A percentile compares a stretch with the other conserved stretches of the same genome.
Evolutionary conservation across 331 rosid species (phyloP).

Genomic region (Acacia concinna): DNA sequence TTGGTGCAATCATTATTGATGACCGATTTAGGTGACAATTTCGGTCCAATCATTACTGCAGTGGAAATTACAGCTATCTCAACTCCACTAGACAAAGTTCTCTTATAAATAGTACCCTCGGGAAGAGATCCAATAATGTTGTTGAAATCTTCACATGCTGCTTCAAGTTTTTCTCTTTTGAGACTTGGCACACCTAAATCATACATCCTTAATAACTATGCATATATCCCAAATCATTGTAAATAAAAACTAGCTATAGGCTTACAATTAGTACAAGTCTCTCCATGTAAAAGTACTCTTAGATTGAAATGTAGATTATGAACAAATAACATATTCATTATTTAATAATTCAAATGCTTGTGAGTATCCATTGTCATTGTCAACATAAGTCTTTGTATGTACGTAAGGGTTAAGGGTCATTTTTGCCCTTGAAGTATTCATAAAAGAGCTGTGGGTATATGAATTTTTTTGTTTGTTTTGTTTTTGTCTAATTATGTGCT

Average conservation of each 20-base stretch:
- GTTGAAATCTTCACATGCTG: conserved; percentile 95
- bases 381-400: not conserved
- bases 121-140: conserved; percentile 69
- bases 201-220: conserved; percentile 15
- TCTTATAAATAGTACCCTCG: conserved; percentile 72
- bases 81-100: conserved; percentile 90
- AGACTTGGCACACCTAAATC: conserved; percentile 90
- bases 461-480: too few species aligned
- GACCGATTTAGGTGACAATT: too few species aligned
- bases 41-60: too few species aligned
- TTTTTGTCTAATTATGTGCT: too few species aligned
- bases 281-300: not conserved
- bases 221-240: not conserved
- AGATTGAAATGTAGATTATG: not conserved
- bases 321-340: not conserved
- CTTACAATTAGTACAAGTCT: not conserved
- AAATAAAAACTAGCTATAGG: not conserved
- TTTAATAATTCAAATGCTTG: not conserved
- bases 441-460: too few species aligned
- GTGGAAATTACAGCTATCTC: conserved; percentile 85
- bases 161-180: conserved; percentile 68
- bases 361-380: not conserved
- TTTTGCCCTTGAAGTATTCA: too few species aligned
- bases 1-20: too few species aligned
- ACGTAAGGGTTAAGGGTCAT: too few species aligned